Percentiles rank a stretch among this genome's conserved stretches.
These are phyloP conservation scores for Suillus placidus DNA, from an alignment of 768 basidiomycete species.

Conservation along the genomic window DNA sequence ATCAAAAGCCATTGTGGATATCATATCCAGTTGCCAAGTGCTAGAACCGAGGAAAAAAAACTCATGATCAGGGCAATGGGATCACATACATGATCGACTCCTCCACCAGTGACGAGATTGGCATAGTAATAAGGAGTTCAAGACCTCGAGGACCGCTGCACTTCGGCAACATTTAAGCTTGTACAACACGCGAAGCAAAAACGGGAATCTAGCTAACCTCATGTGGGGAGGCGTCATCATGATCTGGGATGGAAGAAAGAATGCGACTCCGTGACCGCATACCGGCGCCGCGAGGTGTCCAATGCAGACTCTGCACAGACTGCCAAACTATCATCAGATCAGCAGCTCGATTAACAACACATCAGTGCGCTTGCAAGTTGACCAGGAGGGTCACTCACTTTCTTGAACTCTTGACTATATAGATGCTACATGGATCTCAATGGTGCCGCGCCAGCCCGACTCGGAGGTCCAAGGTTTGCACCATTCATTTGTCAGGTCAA, in stretches of 20 bases:
- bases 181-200: not conserved
- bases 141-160: not conserved
- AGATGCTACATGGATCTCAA: not conserved
- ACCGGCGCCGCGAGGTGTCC: too few species aligned
- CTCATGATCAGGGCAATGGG: not conserved
- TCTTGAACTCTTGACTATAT: not conserved
- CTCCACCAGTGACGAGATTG: not conserved
- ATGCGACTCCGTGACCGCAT: not conserved
- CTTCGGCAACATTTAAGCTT: not conserved
- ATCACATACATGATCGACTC: not conserved
- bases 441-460: not conserved
- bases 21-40: not conserved
- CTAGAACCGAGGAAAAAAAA: not conserved
- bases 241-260: not conserved
- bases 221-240: not conserved
- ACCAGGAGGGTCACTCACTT: not conserved
- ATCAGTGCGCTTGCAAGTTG: not conserved
- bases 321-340: not conserved
- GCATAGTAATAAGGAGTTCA: not conserved
- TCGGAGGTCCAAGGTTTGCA: not conserved
- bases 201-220: not conserved
- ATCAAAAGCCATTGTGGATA: not conserved
- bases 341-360: not conserved
- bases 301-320: too few species aligned
- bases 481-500: not conserved